Conservation (phyloP, 164 flowering plant genomes). For the Stephania cephalantha region DNA sequence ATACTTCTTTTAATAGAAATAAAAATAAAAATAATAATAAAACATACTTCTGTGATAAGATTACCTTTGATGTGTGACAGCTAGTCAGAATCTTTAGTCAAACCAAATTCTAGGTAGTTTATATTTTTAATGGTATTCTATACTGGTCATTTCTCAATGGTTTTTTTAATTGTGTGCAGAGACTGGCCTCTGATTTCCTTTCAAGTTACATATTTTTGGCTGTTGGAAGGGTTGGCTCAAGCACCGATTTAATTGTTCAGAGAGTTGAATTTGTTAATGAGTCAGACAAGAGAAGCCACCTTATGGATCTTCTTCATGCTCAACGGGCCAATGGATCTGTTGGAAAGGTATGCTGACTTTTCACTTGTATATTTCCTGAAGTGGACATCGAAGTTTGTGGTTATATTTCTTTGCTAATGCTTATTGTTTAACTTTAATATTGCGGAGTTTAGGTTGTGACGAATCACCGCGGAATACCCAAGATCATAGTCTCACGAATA, state of each 20-base stretch:
- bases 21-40: too few relatives aligned
- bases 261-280: slow-evolving; percentile 69
- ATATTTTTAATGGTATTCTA: neutral
- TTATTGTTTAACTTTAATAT: neutral
- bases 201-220: slow-evolving; percentile 57
- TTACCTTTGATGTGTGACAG: too few relatives aligned
- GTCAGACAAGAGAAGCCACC: slow-evolving; percentile 63
- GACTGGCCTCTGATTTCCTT: slow-evolving; percentile 68
- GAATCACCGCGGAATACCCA: too few relatives aligned
- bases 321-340: slow-evolving; percentile 52
- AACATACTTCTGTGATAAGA: too few relatives aligned
- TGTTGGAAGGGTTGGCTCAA: slow-evolving; percentile 81
- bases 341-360: slow-evolving; percentile 46
- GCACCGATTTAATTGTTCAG: slow-evolving; percentile 70
- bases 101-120: neutral
- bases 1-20: too few relatives aligned
- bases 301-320: slow-evolving; percentile 72
- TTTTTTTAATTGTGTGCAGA: slow-evolving; percentile 32
- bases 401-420: neutral
- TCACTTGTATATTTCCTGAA: neutral
- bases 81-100: too few relatives aligned
- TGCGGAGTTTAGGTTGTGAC: neutral
- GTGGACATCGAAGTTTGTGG: neutral
- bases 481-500: too few relatives aligned
- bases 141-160: neutral